Percentiles rank a stretch among this genome's conserved stretches.
Conservation (phyloP, 257 asterid genomes). For the Dorcoceras hygrometricum region DNA sequence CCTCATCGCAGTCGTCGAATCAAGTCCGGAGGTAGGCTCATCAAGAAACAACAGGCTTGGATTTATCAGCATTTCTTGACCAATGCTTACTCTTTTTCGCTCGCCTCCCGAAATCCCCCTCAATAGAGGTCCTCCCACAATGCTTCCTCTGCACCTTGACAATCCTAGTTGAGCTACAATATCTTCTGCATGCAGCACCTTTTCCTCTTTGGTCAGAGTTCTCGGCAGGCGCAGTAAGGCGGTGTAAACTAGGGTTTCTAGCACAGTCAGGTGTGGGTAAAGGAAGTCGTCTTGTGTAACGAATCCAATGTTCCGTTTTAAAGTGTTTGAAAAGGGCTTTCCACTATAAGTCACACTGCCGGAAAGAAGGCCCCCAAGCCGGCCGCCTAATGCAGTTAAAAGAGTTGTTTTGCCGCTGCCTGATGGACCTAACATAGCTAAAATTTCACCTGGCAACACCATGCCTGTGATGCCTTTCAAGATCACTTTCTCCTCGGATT, state of each 20-base stretch:
- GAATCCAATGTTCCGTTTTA: constrained; percentile 73
- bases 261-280: constrained; percentile 74
- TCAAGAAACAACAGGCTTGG: constrained; percentile 71
- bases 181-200: constrained; percentile 45
- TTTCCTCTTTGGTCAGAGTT: constrained; percentile 33
- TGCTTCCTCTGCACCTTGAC: constrained; percentile 44
- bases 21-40: constrained; percentile 86
- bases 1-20: constrained; percentile 74
- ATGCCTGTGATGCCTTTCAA: constrained; percentile 64
- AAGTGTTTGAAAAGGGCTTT: constrained; percentile 48
- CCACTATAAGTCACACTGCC: constrained; percentile 60
- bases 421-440: constrained; percentile 91
- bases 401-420: constrained; percentile 93
- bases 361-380: constrained; percentile 40
- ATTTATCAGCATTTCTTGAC: constrained; percentile 81
- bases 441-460: constrained; percentile 62
- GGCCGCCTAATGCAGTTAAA: constrained; percentile 72
- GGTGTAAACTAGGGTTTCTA: constrained; percentile 66
- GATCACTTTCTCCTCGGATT: constrained; percentile 46
- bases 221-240: constrained; percentile 69
- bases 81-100: constrained; percentile 76
- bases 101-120: constrained; percentile 87
- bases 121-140: constrained; percentile 41
- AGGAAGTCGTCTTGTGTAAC: constrained; percentile 79
- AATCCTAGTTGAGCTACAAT: constrained; percentile 61